Percentiles rank a stretch among this genome's conserved stretches.
phyloP scores from a whole-genome alignment of 148 eudicot genomes.

The Silene uniflora region DNA sequence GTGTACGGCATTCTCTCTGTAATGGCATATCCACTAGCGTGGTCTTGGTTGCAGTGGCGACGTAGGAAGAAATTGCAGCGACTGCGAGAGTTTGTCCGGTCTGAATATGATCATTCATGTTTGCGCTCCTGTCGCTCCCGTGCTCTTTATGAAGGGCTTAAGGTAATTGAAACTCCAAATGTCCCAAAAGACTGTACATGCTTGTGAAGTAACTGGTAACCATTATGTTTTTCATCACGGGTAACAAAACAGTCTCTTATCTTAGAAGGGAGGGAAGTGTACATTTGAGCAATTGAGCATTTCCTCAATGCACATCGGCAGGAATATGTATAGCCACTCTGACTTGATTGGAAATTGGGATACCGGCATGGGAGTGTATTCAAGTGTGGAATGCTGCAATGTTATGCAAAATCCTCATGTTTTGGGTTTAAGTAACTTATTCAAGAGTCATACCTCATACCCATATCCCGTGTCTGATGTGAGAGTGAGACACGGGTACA shows the following conservation, averaged over 20 bases:
- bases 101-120: conserved; percentile 99
- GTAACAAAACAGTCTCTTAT: too few relatives aligned
- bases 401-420: too few relatives aligned
- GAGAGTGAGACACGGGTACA: neutral
- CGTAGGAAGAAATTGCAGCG: conserved; percentile 74
- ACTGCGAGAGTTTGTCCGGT: conserved; percentile 91
- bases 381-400: neutral
- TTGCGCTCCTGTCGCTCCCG: conserved; percentile 98
- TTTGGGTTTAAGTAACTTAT: neutral
- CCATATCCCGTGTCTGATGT: neutral
- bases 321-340: neutral
- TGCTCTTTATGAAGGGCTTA: conserved; percentile 99
- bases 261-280: too few relatives aligned
- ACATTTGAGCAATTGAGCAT: too few relatives aligned
- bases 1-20: conserved; percentile 63
- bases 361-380: neutral
- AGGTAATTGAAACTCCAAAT: conserved; percentile 42
- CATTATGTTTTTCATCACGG: too few relatives aligned
- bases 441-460: neutral
- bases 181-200: neutral
- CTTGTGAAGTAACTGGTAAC: neutral
- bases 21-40: conserved; percentile 82
- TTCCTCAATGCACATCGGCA: neutral
- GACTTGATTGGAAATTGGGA: neutral
- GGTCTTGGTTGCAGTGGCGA: conserved; percentile 99